phyloP scores from a whole-genome alignment of 2,329 filamentous ascomycete genomes.

The Emergomyces pasteurianus region DNA sequence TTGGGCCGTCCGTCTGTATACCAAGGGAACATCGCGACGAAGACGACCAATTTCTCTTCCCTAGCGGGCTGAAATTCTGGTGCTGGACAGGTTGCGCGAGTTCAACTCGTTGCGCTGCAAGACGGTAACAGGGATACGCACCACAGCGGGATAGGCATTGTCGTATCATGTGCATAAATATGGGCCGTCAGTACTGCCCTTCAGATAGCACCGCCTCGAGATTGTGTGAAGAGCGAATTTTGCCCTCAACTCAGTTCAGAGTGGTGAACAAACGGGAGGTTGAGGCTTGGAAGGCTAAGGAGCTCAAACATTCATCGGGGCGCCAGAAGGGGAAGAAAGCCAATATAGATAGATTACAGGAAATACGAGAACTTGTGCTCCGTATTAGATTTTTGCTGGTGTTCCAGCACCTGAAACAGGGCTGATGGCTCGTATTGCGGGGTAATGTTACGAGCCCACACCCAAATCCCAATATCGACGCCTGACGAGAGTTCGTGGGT shows the following conservation, averaged over 20 bases:
- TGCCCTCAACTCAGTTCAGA: not conserved
- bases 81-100: not conserved
- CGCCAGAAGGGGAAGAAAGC: not conserved
- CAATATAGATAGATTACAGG: not conserved
- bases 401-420: not conserved
- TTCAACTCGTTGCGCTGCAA: not conserved
- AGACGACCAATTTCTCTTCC: not conserved
- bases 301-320: not conserved
- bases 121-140: not conserved
- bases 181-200: not conserved
- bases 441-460: not conserved
- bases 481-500: not conserved
- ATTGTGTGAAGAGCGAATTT: not conserved
- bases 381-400: too few relatives aligned
- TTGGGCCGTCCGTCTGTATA: not conserved
- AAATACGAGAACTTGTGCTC: not conserved
- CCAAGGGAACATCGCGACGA: not conserved
- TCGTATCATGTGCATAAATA: slow-evolving; percentile 2
- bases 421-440: not conserved
- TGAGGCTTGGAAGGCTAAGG: not conserved
- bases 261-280: not conserved
- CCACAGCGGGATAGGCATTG: slow-evolving; percentile 1
- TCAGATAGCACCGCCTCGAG: not conserved
- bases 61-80: not conserved
- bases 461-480: not conserved